phyloP scores from a whole-genome alignment of 371 early-diverging fungal species.

The Mucor irregularis region DNA sequence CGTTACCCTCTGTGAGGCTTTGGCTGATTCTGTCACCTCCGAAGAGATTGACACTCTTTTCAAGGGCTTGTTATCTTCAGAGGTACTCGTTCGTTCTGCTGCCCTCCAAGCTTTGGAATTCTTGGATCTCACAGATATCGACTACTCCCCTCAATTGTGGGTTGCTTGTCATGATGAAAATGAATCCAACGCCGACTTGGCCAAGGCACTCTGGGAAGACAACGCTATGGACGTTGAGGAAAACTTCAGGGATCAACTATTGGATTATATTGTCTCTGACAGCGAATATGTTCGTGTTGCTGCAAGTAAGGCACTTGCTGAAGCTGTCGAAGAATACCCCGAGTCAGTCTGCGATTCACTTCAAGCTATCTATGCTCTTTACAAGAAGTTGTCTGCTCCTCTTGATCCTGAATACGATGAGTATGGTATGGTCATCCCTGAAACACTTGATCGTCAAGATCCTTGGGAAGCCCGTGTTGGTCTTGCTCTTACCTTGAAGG shows the following conservation, averaged over 20 bases:
- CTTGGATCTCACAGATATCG: conserved; percentile 68
- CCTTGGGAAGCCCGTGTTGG: conserved; percentile 83
- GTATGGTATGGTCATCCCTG: conserved; percentile 87
- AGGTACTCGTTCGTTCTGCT: conserved; percentile 78
- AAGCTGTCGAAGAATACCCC: conserved; percentile 57
- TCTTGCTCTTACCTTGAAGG: conserved; percentile 72
- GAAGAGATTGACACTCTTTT: conserved; percentile 70
- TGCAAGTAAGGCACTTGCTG: conserved; percentile 74
- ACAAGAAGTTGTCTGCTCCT: conserved; percentile 67
- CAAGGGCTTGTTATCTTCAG: conserved; percentile 71
- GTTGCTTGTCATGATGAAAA: conserved; percentile 72
- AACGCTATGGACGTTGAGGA: conserved; percentile 65
- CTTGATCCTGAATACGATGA: conserved; percentile 90
- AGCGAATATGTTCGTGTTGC: conserved; percentile 66
- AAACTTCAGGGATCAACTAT: conserved; percentile 53
- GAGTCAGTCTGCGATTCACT: conserved; percentile 52
- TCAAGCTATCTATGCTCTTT: conserved; percentile 52
- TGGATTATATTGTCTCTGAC: conserved; percentile 56
- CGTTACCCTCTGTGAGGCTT: conserved; percentile 66
- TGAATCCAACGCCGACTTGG: conserved; percentile 68
- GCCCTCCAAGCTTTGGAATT: conserved; percentile 74
- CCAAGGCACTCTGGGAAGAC: conserved; percentile 79
- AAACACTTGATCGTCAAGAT: conserved; percentile 80
- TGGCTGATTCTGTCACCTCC: conserved; percentile 57
- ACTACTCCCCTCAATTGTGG: conserved; percentile 66